Evolutionary conservation across 2,329 filamentous ascomycete species (phyloP), one percentile per base, ranked within the genome.

Genomic region (Verticillium alfalfae): DNA sequence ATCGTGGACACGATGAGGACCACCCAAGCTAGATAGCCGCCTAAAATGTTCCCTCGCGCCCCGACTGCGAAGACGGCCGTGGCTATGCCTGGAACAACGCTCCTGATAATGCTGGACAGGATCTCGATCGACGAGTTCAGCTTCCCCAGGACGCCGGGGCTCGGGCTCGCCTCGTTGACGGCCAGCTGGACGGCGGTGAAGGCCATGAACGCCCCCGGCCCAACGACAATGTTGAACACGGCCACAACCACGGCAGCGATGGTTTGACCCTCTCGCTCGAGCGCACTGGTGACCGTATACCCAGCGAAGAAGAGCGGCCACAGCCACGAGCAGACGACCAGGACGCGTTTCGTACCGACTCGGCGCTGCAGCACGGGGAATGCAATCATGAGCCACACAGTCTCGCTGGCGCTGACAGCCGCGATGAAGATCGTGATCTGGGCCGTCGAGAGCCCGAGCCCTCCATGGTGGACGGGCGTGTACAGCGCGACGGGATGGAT

Each of bases 141-240:
- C 0, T 86, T 92, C 0, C 88, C 90, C 10, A 94, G 77, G 0
- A 86, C 83, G 52, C 79, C 78, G 1, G 85, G 81, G 10, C 81
- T 85, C 0, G 91, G 91, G 0, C 87, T 82, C 2, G 90, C 84
- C 62, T 93, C 89, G 72, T 94, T 94, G 37, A 94, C 70, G 0
- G 86, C 86, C 9, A 94, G 84, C 76, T 93, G 90, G 1, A 88
- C 81, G 1, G 81, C 87, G 0, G 89, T 93, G 69, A 89, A 90
- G 2, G 82, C 79, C 88, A 91, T 92, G 57, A 81, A 81, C 0
- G 91, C 84, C 1, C 86, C 86, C 13, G 81, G 81, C 0, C 87
- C 88, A 0, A 90, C n/a, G 0, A 78, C 75, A 12, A 88, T 71
- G 10, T 73, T 58, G 0, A 75, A 65, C 2, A 82, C 69, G 86